These are phyloP conservation scores for Aspergillus saccharolyticus DNA, from an alignment of 495 filamentous ascomycete species.

Conservation along the genomic window DNA sequence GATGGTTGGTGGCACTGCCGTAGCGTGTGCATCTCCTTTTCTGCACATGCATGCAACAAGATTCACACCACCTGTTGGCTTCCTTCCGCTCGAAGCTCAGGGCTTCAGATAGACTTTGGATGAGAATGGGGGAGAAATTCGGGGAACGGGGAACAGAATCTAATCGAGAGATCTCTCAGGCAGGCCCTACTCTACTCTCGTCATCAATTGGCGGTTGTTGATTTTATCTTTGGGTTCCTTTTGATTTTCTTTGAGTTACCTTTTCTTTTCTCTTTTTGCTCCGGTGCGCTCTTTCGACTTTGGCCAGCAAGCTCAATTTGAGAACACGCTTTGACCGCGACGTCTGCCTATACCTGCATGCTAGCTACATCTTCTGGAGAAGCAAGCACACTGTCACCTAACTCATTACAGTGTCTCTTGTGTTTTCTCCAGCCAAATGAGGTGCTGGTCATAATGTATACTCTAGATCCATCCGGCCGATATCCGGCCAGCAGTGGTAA, in stretches of 20 bases:
- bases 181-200: too few species aligned
- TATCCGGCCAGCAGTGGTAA: too few species aligned
- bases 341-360: neutral
- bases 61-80: constrained; percentile 1
- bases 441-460: too few species aligned
- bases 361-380: neutral
- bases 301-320: neutral
- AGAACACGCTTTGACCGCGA: neutral
- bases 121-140: neutral
- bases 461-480: too few species aligned
- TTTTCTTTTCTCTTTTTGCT: too few species aligned
- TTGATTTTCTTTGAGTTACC: too few species aligned
- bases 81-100: neutral
- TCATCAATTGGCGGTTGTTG: too few species aligned
- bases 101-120: neutral
- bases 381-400: neutral
- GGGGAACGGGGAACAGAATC: neutral
- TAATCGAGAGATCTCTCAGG: too few species aligned
- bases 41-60: constrained; percentile 12
- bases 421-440: too few species aligned
- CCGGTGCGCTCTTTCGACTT: neutral
- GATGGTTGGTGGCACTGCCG: constrained; percentile 1
- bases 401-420: too few species aligned
- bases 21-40: neutral
- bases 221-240: too few species aligned